Conservation (phyloP, 305 asterid species). For the Stenogyne calaminthoides region DNA sequence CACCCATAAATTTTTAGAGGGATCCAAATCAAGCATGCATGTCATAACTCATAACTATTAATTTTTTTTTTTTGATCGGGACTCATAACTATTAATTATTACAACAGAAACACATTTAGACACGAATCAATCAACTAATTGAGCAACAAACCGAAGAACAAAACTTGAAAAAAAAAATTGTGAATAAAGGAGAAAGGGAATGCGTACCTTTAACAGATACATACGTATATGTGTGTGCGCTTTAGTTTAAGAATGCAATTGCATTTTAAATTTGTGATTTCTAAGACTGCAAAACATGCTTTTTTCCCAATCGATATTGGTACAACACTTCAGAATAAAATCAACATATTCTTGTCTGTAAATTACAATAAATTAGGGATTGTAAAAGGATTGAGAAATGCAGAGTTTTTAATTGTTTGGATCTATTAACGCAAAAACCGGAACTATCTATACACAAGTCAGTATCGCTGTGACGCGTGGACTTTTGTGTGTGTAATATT, state of each 20-base stretch:
- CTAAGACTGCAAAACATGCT: conserved; percentile 3
- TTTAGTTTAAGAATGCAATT: conserved; percentile 15
- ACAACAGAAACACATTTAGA: not conserved
- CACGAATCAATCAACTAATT: not conserved
- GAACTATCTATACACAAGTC: conserved; percentile 15
- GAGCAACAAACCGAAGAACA: not conserved
- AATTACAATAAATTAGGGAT: not conserved
- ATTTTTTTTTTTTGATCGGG: no score
- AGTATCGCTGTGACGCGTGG: conserved; percentile 20
- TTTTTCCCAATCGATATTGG: not conserved
- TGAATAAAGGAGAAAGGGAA: not conserved
- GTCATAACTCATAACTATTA: no score
- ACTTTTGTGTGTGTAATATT: not conserved
- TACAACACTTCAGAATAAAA: not conserved
- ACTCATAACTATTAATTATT: not conserved
- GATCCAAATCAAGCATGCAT: not conserved
- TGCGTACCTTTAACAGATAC: conserved; percentile 17
- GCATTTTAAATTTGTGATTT: not conserved
- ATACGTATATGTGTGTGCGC: not conserved
- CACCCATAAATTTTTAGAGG: not conserved
- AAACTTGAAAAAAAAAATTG: not conserved
- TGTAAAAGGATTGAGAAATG: conserved; percentile 14
- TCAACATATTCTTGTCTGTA: not conserved
- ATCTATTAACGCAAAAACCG: conserved; percentile 36
- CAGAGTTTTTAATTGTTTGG: conserved; percentile 25